These are phyloP conservation scores for Boletus bicolor DNA, from an alignment of 768 basidiomycete species.

Conservation along the genomic window DNA sequence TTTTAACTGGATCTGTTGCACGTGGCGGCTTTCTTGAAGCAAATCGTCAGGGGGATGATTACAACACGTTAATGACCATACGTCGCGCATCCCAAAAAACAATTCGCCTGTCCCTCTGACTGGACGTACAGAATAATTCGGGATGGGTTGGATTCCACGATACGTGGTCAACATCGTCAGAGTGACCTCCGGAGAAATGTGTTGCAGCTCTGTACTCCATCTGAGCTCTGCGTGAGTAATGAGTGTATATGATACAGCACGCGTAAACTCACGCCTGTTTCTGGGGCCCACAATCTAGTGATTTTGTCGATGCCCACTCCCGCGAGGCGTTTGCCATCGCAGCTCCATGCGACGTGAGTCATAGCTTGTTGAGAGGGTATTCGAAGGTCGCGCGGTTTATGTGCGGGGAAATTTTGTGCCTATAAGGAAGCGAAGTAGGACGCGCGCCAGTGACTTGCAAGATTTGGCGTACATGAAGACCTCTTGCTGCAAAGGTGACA, in stretches of 20 bases:
- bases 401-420: slow-evolving; percentile 78
- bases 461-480: slow-evolving; percentile 58
- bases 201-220: slow-evolving; percentile 68
- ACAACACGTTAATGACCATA: slow-evolving; percentile 33
- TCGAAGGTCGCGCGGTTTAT: slow-evolving; percentile 72
- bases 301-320: slow-evolving; percentile 80
- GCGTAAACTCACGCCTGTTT: slow-evolving; percentile 59
- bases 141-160: slow-evolving; percentile 87
- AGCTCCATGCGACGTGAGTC: slow-evolving; percentile 80
- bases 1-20: slow-evolving; percentile 59
- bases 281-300: slow-evolving; percentile 75
- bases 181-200: slow-evolving; percentile 66
- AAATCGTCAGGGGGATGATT: slow-evolving; percentile 5
- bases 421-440: slow-evolving; percentile 30
- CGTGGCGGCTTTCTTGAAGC: slow-evolving; percentile 61
- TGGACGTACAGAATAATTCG: slow-evolving; percentile 77
- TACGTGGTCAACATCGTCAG: slow-evolving; percentile 77
- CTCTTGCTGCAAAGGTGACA: slow-evolving; percentile 65
- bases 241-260: neutral
- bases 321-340: slow-evolving; percentile 77
- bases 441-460: slow-evolving; percentile 4
- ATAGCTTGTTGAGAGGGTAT: slow-evolving; percentile 61
- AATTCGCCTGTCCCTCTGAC: slow-evolving; percentile 69
- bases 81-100: slow-evolving; percentile 86
- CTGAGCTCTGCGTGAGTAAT: slow-evolving; percentile 33